Evolutionary conservation across 2,329 filamentous ascomycete genomes (phyloP), one percentile per base, ranked within the genome.

Genomic region (Sarocladium brachiariae): DNA sequence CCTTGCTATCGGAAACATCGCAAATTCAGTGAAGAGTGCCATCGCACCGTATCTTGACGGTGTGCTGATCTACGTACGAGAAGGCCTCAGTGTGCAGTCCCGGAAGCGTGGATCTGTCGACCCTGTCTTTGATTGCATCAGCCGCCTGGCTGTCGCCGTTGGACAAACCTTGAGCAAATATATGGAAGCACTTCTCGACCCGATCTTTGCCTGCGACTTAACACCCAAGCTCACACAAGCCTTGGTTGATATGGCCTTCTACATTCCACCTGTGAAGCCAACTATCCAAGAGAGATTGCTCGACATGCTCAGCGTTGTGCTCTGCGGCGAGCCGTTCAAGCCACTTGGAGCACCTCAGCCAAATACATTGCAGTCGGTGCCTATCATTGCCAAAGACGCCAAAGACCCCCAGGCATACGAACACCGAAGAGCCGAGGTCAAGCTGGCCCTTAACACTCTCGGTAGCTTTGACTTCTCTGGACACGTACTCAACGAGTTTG

Each of bases 141-240:
- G 95, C 66, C 91, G 95, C 72, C 80, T 99, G 49, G 90, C 93
- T 1, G 86, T 95, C 41, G 93, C 93, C 2, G 93, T 97, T 25
- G 93, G 93, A 1, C 93, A 99, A 70, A 93, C 92, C 0, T 75
- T 99, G 50, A 97, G 89, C 76, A 99, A 97, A 69, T 96, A 97
- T 64, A 96, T 99, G 83, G 91, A 96, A 64, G 88, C 91, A 11
- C 73, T 99, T 24, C 78, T 99, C 9, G 92, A 96, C 59, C 91
- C 95, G 10, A 96, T 99, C 53, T 99, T 99, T 67, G 91, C 89
- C 14, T 99, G 93, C 64, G 93, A 95, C 46, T 76, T 99, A 49
- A 96, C 90, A 33, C 87, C 92, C 51, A 93, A 95, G 57, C 78
- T 99, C 21, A 96, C 92, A 0, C 91, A 97, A 64, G 95, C 95